These are phyloP conservation scores for Pleurozium schreberi DNA, from an alignment of 225 moss, liverwort and hornwort genomes.

Conservation along the genomic window DNA sequence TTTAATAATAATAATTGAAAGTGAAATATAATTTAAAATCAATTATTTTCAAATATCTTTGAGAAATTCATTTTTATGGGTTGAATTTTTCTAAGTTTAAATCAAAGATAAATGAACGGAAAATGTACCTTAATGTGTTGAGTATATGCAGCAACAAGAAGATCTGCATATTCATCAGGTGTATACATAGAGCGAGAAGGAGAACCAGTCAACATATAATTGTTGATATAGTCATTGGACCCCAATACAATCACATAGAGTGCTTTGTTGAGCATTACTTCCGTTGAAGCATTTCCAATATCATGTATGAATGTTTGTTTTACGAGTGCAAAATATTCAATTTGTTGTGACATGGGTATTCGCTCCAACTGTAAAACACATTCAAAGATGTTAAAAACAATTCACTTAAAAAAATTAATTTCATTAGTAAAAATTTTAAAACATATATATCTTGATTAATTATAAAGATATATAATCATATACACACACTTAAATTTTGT, in stretches of 20 bases:
- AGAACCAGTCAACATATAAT: slow-evolving; percentile 49
- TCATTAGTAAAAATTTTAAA: background rate
- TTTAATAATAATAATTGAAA: background rate
- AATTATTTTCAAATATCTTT: background rate
- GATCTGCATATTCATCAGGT: slow-evolving; percentile 38
- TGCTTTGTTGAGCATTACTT: slow-evolving; percentile 22
- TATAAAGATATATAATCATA: background rate
- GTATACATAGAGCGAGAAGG: slow-evolving; percentile 23
- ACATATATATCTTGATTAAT: no score
- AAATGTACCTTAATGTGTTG: slow-evolving; percentile 47
- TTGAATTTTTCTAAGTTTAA: background rate
- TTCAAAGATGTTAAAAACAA: background rate
- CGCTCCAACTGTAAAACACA: slow-evolving; percentile 40
- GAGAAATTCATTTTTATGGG: background rate
- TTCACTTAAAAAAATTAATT: no score
- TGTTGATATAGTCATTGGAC: slow-evolving; percentile 77
- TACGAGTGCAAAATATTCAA: slow-evolving; percentile 58
- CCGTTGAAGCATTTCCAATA: slow-evolving; percentile 1
- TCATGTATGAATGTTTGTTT: slow-evolving; percentile 22
- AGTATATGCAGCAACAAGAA: slow-evolving; percentile 35
- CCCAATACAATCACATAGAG: slow-evolving; percentile 45
- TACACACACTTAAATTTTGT: background rate
- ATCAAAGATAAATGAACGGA: background rate
- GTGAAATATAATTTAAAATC: background rate
- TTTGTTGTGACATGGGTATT: slow-evolving; percentile 78